A percentile compares a stretch with the other conserved stretches of the same genome.
phyloP scores from a whole-genome alignment of 192 early-diverging fungal genomes.

The Gonapodya sp. region DNA sequence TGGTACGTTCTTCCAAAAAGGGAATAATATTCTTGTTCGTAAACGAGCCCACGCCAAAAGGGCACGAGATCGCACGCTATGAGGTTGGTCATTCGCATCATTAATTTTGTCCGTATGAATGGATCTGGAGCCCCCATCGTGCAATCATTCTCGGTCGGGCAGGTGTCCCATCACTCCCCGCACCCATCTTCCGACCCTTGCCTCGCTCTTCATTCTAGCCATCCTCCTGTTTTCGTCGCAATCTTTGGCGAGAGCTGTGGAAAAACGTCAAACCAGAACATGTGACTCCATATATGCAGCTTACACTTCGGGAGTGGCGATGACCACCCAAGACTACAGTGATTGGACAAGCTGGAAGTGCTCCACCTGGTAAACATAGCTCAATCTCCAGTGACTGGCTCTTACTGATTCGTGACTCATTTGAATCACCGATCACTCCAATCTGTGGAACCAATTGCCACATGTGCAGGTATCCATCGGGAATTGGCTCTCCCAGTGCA shows the following conservation, averaged over 20 bases:
- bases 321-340: neutral
- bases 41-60: too few species aligned
- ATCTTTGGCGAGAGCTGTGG: neutral
- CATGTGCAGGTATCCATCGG: neutral
- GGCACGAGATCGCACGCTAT: too few species aligned
- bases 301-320: neutral
- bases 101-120: too few species aligned
- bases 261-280: neutral
- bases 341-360: neutral
- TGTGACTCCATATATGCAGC: neutral
- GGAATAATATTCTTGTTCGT: too few species aligned
- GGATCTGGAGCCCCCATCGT: too few species aligned
- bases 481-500: neutral
- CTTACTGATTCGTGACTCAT: too few species aligned
- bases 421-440: neutral
- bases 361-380: too few species aligned
- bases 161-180: neutral
- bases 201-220: neutral
- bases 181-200: neutral
- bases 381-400: too few species aligned
- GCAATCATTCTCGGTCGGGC: too few species aligned
- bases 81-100: too few species aligned
- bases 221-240: neutral
- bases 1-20: too few species aligned
- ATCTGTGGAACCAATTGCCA: neutral